phyloP scores from a whole-genome alignment of 2,329 filamentous ascomycete genomes.

The Oidium heveae region DNA sequence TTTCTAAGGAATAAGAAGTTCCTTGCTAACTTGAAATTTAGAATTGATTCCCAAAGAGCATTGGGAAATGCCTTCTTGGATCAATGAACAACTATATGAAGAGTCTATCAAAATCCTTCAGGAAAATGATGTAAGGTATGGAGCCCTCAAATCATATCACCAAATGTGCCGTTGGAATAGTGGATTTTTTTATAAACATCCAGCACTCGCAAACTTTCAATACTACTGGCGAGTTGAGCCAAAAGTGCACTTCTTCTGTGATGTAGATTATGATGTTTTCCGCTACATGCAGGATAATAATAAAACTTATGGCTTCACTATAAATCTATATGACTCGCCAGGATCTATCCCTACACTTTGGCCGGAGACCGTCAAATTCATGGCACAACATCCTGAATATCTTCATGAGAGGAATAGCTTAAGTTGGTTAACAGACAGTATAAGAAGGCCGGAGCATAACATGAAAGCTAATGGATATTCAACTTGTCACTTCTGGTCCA shows the following conservation, averaged over 20 bases:
- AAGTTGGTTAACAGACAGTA: constrained; percentile 61
- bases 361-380: constrained; percentile 86
- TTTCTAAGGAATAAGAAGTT: neutral
- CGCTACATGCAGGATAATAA: constrained; percentile 95
- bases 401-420: constrained; percentile 65
- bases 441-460: constrained; percentile 55
- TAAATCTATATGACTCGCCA: constrained; percentile 85
- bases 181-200: constrained; percentile 92
- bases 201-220: constrained; percentile 52
- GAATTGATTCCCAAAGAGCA: constrained; percentile 84
- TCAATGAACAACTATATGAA: constrained; percentile 61
- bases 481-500: constrained; percentile 98
- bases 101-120: constrained; percentile 66
- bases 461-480: constrained; percentile 72
- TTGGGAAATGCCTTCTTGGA: constrained; percentile 82
- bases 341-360: constrained; percentile 68
- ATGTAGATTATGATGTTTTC: constrained; percentile 96
- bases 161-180: constrained; percentile 99
- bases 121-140: constrained; percentile 76
- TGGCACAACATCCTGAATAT: constrained; percentile 62
- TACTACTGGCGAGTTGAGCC: constrained; percentile 99
- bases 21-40: constrained; percentile 16
- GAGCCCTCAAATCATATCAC: constrained; percentile 71
- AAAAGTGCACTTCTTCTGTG: constrained; percentile 97
- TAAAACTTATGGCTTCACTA: constrained; percentile 97